Percentiles rank a stretch among this genome's conserved stretches.
Conservation (phyloP, 495 filamentous ascomycete species). For the Entonaema liquescens region DNA sequence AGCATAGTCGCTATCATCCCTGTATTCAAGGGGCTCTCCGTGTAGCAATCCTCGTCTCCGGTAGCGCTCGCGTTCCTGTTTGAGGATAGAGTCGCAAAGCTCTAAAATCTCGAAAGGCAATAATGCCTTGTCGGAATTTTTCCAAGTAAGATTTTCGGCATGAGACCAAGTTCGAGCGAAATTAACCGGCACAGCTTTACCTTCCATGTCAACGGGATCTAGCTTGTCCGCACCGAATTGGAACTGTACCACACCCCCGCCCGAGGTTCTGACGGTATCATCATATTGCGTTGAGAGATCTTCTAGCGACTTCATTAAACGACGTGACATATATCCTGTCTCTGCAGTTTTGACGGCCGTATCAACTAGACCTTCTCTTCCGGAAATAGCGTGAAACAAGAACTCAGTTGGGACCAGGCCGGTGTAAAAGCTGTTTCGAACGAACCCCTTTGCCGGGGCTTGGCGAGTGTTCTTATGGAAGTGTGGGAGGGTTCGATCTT, state of each 20-base stretch:
- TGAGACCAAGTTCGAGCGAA: slow-evolving; percentile 94
- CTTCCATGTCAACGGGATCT: slow-evolving; percentile 98
- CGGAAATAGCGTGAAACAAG: slow-evolving; percentile 97
- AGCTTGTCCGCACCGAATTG: slow-evolving; percentile 95
- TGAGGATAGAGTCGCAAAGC: slow-evolving; percentile 69
- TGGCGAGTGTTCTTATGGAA: slow-evolving; percentile 92
- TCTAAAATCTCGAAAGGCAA: slow-evolving; percentile 76
- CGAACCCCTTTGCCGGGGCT: slow-evolving; percentile 94
- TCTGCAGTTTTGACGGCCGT: slow-evolving; percentile 99
- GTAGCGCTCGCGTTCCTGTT: slow-evolving; percentile 70
- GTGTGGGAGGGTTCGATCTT: slow-evolving; percentile 92
- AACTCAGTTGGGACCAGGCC: slow-evolving; percentile 92
- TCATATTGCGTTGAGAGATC: slow-evolving; percentile 93
- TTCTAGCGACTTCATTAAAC: slow-evolving; percentile 97
- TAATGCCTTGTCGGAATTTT: slow-evolving; percentile 75
- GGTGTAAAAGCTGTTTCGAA: slow-evolving; percentile 95
- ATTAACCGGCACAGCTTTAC: slow-evolving; percentile 88
- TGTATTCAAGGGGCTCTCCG: slow-evolving; percentile 65
- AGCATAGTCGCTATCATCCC: slow-evolving; percentile 68
- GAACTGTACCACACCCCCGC: slow-evolving; percentile 88
- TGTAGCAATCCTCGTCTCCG: slow-evolving; percentile 63
- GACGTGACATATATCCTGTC: slow-evolving; percentile 98
- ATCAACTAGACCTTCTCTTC: slow-evolving; percentile 97
- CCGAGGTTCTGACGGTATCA: slow-evolving; percentile 90
- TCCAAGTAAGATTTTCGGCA: slow-evolving; percentile 78